These are phyloP conservation scores for Trematosphaeria pertusa DNA, from an alignment of 2,329 filamentous ascomycete genomes.

Conservation along the genomic window DNA sequence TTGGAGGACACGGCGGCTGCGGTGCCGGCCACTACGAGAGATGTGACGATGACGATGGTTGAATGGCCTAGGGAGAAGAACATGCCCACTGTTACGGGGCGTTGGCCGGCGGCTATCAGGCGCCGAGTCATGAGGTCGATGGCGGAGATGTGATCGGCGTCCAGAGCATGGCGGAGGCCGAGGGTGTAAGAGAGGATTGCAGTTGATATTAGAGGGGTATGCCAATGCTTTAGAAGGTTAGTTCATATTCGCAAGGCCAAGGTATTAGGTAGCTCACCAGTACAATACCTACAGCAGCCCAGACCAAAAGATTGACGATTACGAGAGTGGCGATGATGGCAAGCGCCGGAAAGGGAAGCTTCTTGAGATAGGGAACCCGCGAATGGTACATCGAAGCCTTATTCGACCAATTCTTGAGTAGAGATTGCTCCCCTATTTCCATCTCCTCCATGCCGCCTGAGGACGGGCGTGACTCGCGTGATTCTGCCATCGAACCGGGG, in stretches of 20 bases:
- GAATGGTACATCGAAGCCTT: conserved; percentile 57
- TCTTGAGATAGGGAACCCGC: conserved; percentile 61
- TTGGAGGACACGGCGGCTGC: conserved; percentile 80
- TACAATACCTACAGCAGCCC: conserved; percentile 65
- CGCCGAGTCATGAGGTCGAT: conserved; percentile 96
- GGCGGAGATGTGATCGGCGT: conserved; percentile 92
- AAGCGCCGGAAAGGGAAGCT: conserved; percentile 63
- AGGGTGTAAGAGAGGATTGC: conserved; percentile 87
- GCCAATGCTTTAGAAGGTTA: conserved; percentile 32
- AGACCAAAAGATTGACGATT: conserved; percentile 63
- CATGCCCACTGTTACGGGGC: conserved; percentile 89
- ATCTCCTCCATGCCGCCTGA: conserved; percentile 15
- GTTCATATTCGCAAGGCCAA: too few species aligned
- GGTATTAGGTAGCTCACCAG: too few species aligned
- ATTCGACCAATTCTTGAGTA: conserved; percentile 30
- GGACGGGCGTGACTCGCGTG: conserved; percentile 15
- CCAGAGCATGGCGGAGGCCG: conserved; percentile 91
- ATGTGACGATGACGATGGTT: conserved; percentile 90
- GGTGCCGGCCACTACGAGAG: conserved; percentile 89
- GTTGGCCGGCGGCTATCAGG: conserved; percentile 82
- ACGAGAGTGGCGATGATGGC: conserved; percentile 63
- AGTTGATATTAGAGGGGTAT: conserved; percentile 72
- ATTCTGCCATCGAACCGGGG: conserved; percentile 27
- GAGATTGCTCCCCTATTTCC: conserved; percentile 23
- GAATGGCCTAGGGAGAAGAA: conserved; percentile 95